Evolutionary conservation across 1,284 basidiomycete genomes (phyloP).

Genomic region (Pseudozyma hubeiensis): DNA sequence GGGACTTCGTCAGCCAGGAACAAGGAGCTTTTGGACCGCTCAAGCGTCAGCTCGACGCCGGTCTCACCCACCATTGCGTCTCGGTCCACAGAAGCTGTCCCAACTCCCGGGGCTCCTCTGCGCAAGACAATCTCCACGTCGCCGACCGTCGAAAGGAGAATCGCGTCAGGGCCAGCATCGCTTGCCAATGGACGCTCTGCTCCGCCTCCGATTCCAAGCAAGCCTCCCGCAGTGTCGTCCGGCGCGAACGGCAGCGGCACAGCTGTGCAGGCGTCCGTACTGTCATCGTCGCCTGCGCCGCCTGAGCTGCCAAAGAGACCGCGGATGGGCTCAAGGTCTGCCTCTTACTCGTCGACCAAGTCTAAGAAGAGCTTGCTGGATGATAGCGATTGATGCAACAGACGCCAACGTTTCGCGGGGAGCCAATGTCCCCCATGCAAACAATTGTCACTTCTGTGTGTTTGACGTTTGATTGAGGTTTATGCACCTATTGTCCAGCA

Average conservation of each 20-base stretch:
- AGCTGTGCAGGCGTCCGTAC: conserved; percentile 1
- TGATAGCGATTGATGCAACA: conserved; percentile 33
- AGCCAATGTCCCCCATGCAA: neutral
- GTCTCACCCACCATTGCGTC: conserved; percentile 22
- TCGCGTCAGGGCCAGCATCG: conserved; percentile 30
- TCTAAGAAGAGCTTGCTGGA: conserved; percentile 46
- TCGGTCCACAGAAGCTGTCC: neutral
- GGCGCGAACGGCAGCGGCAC: neutral
- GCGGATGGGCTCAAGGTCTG: conserved; percentile 34
- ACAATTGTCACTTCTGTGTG: neutral
- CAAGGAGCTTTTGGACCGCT: neutral
- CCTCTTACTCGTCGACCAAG: conserved; percentile 40
- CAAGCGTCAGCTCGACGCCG: conserved; percentile 9
- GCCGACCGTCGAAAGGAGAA: conserved; percentile 23
- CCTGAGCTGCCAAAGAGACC: conserved; percentile 45
- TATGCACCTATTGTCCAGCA: conserved; percentile 34
- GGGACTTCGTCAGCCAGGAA: conserved; percentile 1
- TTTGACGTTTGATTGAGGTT: neutral
- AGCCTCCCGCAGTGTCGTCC: conserved; percentile 18
- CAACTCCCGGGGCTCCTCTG: conserved; percentile 6
- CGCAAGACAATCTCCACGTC: conserved; percentile 32
- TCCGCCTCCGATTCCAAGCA: conserved; percentile 43
- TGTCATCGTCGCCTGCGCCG: conserved; percentile 12
- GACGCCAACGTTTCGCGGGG: too few relatives aligned
- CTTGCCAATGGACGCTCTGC: conserved; percentile 13